phyloP scores from a whole-genome alignment of 1,284 basidiomycete species.

The Austroboletus niveus region DNA sequence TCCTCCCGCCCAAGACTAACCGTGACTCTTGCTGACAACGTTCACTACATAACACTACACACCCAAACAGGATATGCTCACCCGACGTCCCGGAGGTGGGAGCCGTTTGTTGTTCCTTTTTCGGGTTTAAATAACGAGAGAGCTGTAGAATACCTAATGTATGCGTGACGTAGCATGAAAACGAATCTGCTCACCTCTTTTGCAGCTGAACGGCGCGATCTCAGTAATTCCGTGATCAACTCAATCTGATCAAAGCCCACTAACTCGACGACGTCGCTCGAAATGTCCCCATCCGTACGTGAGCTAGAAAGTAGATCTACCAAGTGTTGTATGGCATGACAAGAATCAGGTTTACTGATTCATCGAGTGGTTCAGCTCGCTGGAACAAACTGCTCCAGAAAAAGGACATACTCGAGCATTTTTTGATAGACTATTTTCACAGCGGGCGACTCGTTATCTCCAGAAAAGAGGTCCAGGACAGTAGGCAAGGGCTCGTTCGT shows the following conservation, averaged over 20 bases:
- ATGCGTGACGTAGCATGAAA: background rate
- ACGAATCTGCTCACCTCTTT: constrained; percentile 38
- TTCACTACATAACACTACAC: background rate
- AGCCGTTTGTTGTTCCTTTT: background rate
- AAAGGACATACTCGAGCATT: constrained; percentile 20
- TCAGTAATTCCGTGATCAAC: constrained; percentile 56
- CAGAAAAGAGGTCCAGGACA: constrained; percentile 29
- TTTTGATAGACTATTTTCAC: constrained; percentile 10
- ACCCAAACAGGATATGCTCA: constrained; percentile 6
- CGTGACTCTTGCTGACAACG: constrained; percentile 10
- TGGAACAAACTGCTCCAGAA: background rate
- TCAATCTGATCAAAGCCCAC: constrained; percentile 87
- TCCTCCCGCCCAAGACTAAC: constrained; percentile 49
- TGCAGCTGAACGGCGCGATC: constrained; percentile 41
- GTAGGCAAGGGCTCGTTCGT: constrained; percentile 23
- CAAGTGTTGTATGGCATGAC: constrained; percentile 15
- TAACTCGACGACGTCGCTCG: constrained; percentile 76
- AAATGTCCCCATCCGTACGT: constrained; percentile 65
- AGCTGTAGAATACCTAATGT: constrained; percentile 12
- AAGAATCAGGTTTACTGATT: constrained; percentile 15
- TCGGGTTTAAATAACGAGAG: constrained; percentile 7
- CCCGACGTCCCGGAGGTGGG: constrained; percentile 5
- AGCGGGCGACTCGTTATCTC: background rate
- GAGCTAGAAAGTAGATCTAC: constrained; percentile 21
- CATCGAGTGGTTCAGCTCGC: constrained; percentile 3